Evolutionary conservation across 2,329 filamentous ascomycete species (phyloP).

Genomic region (Rhexocercosporidium sp.): DNA sequence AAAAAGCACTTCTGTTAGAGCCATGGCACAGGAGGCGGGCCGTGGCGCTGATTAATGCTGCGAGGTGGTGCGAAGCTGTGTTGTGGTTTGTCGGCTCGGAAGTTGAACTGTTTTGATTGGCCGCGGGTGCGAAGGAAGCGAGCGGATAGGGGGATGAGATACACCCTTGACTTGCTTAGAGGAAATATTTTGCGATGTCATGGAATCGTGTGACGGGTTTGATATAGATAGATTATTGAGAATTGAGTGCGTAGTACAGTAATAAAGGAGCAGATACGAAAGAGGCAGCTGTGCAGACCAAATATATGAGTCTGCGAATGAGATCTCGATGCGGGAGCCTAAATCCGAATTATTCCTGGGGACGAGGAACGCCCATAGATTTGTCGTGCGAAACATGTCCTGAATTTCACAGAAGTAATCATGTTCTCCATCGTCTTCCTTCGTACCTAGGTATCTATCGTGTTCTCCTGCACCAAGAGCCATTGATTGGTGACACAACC

Average conservation of each 20-base stretch:
- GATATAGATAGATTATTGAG: background rate
- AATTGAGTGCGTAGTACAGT: background rate
- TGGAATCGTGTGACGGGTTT: background rate
- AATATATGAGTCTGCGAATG: background rate
- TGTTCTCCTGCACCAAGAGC: background rate
- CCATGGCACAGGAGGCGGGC: background rate
- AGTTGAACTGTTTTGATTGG: background rate
- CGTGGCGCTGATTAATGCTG: background rate
- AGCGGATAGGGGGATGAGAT: background rate
- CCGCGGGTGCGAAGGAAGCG: background rate
- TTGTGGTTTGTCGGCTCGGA: slow-evolving; percentile 12
- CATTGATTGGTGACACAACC: background rate
- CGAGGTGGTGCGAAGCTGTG: background rate
- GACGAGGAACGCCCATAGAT: background rate
- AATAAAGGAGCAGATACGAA: background rate
- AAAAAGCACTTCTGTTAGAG: background rate
- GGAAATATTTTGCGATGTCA: background rate
- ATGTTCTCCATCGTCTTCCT: no score
- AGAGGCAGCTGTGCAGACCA: background rate
- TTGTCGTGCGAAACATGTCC: background rate
- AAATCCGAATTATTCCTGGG: background rate
- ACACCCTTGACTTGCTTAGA: background rate
- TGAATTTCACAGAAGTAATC: background rate
- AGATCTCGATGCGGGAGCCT: background rate
- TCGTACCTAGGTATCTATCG: background rate